Base-by-base conservation (phyloP, 306 rosid genomes). In the Dryas drummondii region DNA sequence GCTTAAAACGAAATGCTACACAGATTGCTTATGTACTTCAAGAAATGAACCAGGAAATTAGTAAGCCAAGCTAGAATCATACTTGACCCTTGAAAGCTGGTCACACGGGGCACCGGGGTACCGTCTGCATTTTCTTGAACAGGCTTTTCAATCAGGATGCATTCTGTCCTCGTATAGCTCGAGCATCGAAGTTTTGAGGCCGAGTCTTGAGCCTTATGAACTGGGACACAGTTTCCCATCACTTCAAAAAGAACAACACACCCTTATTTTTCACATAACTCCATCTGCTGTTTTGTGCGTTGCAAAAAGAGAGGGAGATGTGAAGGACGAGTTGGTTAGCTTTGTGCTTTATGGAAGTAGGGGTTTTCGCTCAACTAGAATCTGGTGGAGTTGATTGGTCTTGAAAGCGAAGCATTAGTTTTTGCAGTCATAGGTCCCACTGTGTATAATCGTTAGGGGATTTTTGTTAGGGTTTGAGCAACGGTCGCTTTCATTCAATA, bases 381-480 rank as follows among this genome's bases (percentile, higher is more conserved):
- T 78, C 32, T 57, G 64, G 66, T 70, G 68, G 49, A 55, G 78
- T 59, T 55, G 66, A 79, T 58, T 79, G 83, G 78, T 68, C 91
- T 84, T 87, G 76, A 82, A 87, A 84, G 86, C 81, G 26, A 87
- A 87, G 88, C 79, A 70, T 82, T 76, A 71, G 77, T 65, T 45
- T 65, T 56, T 50, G 71, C 61, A 53, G 51, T 4, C 16, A 44
- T 70, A 76, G 88, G 80, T 32, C 86, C 83, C 3, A 17, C n/a
- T 12, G 2, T 46, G 44, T 17, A 57, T 26, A 53, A n/a, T 11
- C 50, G 13, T 10, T 41, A 9, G 37, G 37, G 68, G 6, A 63
- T 15, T 16, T 63, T 8, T 22, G 51, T 42, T 64, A 4, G 45
- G 22, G 56, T 22, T 61, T 57, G 45, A 71, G 53, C 65, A 44